phyloP scores from a whole-genome alignment of 2,329 filamentous ascomycete genomes.

The Furcasterigmium furcatum region DNA sequence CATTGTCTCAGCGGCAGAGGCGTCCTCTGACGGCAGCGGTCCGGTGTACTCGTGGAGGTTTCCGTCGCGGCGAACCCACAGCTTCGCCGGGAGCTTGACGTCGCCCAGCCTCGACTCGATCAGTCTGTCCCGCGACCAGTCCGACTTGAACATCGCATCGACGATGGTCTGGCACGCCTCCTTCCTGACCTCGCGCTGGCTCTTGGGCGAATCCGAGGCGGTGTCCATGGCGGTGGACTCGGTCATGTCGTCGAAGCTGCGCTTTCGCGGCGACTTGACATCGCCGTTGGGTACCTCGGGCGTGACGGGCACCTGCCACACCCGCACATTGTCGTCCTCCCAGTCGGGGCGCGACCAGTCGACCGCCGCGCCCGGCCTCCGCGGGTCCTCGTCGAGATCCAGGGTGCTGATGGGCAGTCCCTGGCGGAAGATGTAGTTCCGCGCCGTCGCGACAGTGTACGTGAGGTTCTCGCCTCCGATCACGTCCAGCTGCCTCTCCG shows the following conservation, averaged over 20 bases:
- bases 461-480: slow-evolving; percentile 79
- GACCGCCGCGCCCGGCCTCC: slow-evolving; percentile 19
- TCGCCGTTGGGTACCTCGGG: background rate
- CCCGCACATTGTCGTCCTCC: slow-evolving; percentile 71
- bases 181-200: slow-evolving; percentile 3
- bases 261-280: slow-evolving; percentile 24
- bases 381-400: slow-evolving; percentile 57
- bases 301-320: slow-evolving; percentile 76
- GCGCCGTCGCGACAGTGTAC: slow-evolving; percentile 76
- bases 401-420: slow-evolving; percentile 69
- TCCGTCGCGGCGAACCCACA: slow-evolving; percentile 67
- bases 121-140: slow-evolving; percentile 69
- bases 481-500: slow-evolving; percentile 34
- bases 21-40: slow-evolving; percentile 49
- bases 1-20: slow-evolving; percentile 56
- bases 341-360: slow-evolving; percentile 63
- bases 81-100: slow-evolving; percentile 63
- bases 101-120: slow-evolving; percentile 62
- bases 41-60: slow-evolving; percentile 68
- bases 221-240: background rate
- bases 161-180: slow-evolving; percentile 22
- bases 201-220: background rate
- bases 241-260: slow-evolving; percentile 27
- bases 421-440: slow-evolving; percentile 83
- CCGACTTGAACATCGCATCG: slow-evolving; percentile 25